phyloP scores from a whole-genome alignment of 2,329 filamentous ascomycete species.

The Xylaria sp. region DNA sequence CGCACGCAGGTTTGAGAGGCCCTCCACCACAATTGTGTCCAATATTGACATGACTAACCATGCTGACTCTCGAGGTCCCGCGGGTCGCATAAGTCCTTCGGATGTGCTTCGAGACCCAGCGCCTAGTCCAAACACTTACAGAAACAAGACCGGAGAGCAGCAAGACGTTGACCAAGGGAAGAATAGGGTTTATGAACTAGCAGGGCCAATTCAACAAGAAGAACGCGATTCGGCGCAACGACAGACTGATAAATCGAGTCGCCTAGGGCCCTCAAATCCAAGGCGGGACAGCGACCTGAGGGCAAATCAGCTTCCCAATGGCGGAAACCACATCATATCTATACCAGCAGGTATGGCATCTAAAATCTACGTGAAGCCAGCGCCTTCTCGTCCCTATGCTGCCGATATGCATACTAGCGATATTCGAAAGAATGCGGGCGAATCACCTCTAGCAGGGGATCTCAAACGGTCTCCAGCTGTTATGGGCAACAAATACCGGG shows the following conservation, averaged over 20 bases:
- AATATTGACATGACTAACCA: not conserved
- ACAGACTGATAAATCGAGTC: not conserved
- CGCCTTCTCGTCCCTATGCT: not conserved
- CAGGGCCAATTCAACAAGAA: not conserved
- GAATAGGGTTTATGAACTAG: not conserved
- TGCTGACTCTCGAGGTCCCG: not conserved
- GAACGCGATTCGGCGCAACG: not conserved
- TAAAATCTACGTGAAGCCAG: not conserved
- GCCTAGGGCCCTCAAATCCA: not conserved
- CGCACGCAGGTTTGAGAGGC: not conserved
- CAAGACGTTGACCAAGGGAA: not conserved
- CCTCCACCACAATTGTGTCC: not conserved
- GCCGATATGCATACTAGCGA: not conserved
- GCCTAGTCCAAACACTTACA: constrained; percentile 19
- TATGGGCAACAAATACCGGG: not conserved
- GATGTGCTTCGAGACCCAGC: constrained; percentile 20
- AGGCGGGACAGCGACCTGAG: not conserved
- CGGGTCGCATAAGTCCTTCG: not conserved
- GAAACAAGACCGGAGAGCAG: not conserved
- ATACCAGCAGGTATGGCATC: not conserved
- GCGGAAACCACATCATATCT: not conserved
- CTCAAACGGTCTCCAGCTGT: not conserved
- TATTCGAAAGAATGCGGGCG: not conserved
- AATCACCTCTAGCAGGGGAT: not conserved
- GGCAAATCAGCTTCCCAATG: not conserved